These are phyloP conservation scores for Euphorbia lathyris DNA, from an alignment of 345 rosid species.

Conservation along the genomic window DNA sequence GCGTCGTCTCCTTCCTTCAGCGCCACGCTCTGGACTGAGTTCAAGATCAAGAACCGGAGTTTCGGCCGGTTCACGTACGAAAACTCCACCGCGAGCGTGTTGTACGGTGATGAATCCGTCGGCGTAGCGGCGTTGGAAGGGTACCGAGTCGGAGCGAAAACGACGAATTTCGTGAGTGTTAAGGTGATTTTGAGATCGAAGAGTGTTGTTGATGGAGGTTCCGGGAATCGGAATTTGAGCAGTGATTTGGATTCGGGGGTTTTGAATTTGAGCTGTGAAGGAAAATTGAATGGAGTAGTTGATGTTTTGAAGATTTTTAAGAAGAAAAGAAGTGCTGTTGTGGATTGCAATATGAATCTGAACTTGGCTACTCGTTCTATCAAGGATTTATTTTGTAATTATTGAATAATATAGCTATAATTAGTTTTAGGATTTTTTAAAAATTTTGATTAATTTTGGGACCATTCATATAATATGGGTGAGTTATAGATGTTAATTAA, in stretches of 20 bases:
- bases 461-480: too few species aligned
- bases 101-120: conserved; percentile 30
- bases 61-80: conserved; percentile 43
- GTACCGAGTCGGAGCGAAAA: conserved; percentile 37
- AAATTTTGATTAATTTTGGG: too few species aligned
- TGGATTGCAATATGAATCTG: conserved; percentile 43
- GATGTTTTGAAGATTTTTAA: conserved; percentile 21
- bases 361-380: conserved; percentile 21
- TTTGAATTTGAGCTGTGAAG: conserved; percentile 39
- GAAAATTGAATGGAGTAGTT: conserved; percentile 41
- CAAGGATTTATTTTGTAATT: conserved; percentile 29
- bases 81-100: conserved; percentile 22
- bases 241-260: conserved; percentile 38
- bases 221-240: conserved; percentile 18
- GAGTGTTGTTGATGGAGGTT: conserved; percentile 14
- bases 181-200: conserved; percentile 34
- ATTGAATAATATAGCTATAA: too few species aligned
- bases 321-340: conserved; percentile 32
- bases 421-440: too few species aligned
- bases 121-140: conserved; percentile 32
- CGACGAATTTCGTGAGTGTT: conserved; percentile 32
- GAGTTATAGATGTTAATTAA: too few species aligned
- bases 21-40: conserved; percentile 34
- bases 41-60: conserved; percentile 43
- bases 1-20: conserved; percentile 30